phyloP scores from a whole-genome alignment of 2,329 filamentous ascomycete genomes.

The Ramularia endophylla region DNA sequence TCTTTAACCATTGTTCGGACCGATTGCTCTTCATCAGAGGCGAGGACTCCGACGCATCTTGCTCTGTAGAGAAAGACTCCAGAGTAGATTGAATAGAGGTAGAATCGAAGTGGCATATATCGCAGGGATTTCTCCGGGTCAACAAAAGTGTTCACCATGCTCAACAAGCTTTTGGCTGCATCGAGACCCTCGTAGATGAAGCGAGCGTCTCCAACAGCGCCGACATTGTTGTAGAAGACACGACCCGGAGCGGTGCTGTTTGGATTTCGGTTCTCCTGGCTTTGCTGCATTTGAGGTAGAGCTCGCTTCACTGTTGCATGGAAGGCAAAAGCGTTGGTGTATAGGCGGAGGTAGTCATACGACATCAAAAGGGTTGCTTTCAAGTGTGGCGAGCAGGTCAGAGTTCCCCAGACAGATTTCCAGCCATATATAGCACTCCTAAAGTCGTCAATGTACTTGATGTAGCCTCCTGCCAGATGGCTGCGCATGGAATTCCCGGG shows the following conservation, averaged over 20 bases:
- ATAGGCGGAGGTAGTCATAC: conserved; percentile 66
- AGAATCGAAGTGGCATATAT: conserved; percentile 45
- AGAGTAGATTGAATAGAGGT: conserved; percentile 45
- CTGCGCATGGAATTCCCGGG: conserved; percentile 63
- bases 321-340: conserved; percentile 71
- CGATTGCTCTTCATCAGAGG: conserved; percentile 41
- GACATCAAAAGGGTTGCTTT: conserved; percentile 64
- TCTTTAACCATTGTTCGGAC: conserved; percentile 44
- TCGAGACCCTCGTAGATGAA: conserved; percentile 48
- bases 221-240: conserved; percentile 46
- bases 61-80: conserved; percentile 46
- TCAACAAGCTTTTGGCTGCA: conserved; percentile 44
- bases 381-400: conserved; percentile 60
- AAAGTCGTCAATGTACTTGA: conserved; percentile 71
- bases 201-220: conserved; percentile 42
- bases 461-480: conserved; percentile 65
- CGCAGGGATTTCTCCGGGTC: conserved; percentile 42
- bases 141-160: conserved; percentile 47
- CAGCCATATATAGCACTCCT: conserved; percentile 62
- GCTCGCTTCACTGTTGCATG: conserved; percentile 57
- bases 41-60: conserved; percentile 43
- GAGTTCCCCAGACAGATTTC: conserved; percentile 63
- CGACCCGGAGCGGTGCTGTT: conserved; percentile 15
- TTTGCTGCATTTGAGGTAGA: conserved; percentile 29
- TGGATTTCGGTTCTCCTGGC: conserved; percentile 16